Evolutionary conservation across 2,329 filamentous ascomycete species (phyloP).

Genomic region (Lachnellula hyalina): DNA sequence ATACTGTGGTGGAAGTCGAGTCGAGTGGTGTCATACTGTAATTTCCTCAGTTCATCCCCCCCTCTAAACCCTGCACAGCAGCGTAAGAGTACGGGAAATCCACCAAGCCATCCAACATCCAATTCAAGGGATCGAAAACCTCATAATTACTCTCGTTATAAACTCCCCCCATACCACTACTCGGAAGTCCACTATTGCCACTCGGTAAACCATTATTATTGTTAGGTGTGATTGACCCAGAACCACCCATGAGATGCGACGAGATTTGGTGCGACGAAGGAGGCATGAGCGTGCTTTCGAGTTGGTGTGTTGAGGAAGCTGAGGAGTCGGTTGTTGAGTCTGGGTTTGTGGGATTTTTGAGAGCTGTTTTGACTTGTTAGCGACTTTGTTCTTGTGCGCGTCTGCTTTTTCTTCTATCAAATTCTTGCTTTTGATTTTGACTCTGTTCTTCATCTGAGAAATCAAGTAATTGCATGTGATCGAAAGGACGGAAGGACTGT

Average conservation of each 20-base stretch:
- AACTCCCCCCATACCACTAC: slow-evolving; percentile 28
- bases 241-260: too few species aligned
- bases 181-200: slow-evolving; percentile 19
- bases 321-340: slow-evolving; percentile 72
- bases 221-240: too few species aligned
- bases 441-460: too few species aligned
- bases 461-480: too few species aligned
- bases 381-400: background rate
- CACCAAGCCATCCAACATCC: slow-evolving; percentile 83
- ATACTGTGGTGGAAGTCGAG: too few species aligned
- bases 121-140: slow-evolving; percentile 88
- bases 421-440: too few species aligned
- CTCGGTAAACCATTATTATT: slow-evolving; percentile 16
- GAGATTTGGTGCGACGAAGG: slow-evolving; percentile 24
- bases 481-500: too few species aligned
- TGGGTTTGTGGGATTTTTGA: slow-evolving; percentile 82
- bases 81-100: slow-evolving; percentile 70
- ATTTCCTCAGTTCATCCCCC: slow-evolving; percentile 21
- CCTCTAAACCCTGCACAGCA: slow-evolving; percentile 45
- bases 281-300: slow-evolving; percentile 54
- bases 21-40: too few species aligned
- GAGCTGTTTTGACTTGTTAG: slow-evolving; percentile 45
- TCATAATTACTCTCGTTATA: slow-evolving; percentile 71
- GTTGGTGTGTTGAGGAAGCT: slow-evolving; percentile 59
- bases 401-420: too few species aligned